A percentile compares a stretch with the other conserved stretches of the same genome.
Conservation (phyloP, 345 rosid species). For the Moricandia moricandioides region DNA sequence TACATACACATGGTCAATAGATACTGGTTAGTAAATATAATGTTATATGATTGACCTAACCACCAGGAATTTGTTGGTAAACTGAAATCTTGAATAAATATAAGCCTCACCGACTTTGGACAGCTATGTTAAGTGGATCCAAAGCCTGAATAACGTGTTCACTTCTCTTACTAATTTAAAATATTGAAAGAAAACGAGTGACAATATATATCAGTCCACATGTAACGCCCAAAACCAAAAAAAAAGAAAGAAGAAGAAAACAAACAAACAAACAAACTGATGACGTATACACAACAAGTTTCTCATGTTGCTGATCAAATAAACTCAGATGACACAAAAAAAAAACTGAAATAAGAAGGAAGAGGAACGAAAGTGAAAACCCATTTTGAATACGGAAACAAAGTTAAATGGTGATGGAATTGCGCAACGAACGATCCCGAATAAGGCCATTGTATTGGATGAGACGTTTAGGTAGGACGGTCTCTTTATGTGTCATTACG, state of each 20-base stretch:
- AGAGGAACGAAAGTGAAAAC: neutral
- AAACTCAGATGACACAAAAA: neutral
- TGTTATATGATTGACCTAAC: neutral
- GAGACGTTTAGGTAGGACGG: neutral
- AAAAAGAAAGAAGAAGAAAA: neutral
- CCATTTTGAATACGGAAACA: neutral
- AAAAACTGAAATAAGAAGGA: neutral
- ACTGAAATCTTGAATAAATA: neutral
- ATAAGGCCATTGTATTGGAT: neutral
- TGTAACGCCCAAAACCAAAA: neutral
- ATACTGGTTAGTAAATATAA: neutral
- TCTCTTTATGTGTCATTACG: neutral
- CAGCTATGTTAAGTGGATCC: neutral
- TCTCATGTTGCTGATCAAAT: neutral
- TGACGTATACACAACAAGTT: neutral
- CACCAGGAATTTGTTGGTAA: neutral
- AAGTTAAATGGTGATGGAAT: neutral
- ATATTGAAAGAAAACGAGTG: neutral
- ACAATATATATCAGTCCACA: neutral
- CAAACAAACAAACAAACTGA: neutral
- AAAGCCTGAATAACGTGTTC: neutral
- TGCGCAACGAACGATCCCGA: neutral
- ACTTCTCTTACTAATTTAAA: neutral
- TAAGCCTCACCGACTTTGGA: neutral
- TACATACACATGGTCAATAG: neutral